Conservation (phyloP, 75 land plant genomes). For the Pinus albicaulis region DNA sequence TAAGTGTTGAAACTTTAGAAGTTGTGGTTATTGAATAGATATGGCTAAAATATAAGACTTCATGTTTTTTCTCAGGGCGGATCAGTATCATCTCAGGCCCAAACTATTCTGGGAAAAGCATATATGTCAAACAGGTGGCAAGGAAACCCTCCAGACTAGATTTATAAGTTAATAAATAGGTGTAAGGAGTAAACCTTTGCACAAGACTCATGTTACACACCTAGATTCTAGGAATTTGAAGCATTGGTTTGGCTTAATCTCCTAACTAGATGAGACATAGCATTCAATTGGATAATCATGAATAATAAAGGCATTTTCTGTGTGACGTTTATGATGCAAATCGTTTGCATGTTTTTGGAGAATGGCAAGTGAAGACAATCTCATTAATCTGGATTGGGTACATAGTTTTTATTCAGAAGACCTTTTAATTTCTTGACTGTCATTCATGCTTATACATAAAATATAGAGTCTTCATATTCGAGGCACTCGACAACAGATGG, state of each 20-base stretch:
- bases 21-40: background rate
- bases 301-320: background rate
- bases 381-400: background rate
- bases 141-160: background rate
- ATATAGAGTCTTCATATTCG: no score
- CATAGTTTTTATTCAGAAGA: no score
- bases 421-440: background rate
- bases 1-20: background rate
- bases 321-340: background rate
- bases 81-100: constrained; percentile 89
- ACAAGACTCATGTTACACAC: background rate
- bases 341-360: background rate
- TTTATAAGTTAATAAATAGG: no score
- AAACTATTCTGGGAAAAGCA: constrained; percentile 98
- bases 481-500: no score
- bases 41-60: background rate
- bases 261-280: no score
- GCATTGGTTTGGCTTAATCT: no score
- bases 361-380: background rate
- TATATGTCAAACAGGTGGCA: constrained; percentile 89
- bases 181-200: background rate
- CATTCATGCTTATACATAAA: no score
- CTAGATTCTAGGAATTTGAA: background rate
- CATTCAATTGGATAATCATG: background rate
- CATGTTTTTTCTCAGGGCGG: constrained; percentile 50